These are phyloP conservation scores for Diaporthe caulivora DNA, from an alignment of 2,329 filamentous ascomycete genomes.

Conservation along the genomic window DNA sequence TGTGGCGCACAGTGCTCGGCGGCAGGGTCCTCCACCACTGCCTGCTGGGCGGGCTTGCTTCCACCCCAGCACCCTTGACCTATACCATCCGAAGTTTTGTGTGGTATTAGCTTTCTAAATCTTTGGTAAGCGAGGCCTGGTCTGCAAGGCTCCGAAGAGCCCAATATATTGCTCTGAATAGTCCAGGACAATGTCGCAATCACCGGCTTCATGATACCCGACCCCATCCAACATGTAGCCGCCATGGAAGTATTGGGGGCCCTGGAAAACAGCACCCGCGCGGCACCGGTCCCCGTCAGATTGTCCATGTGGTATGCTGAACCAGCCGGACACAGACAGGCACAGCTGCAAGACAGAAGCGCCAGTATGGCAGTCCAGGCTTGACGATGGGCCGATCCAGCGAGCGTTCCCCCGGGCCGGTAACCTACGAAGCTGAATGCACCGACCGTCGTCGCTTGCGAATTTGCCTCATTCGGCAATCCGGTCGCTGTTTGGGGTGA, in stretches of 20 bases:
- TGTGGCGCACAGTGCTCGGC: slow-evolving; percentile 35
- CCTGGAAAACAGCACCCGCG: slow-evolving; percentile 2
- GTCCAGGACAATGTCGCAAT: neutral
- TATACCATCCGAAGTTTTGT: slow-evolving; percentile 19
- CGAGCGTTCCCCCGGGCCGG: neutral
- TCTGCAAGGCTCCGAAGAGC: slow-evolving; percentile 7
- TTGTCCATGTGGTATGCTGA: slow-evolving; percentile 1
- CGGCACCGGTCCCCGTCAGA: slow-evolving; percentile 2
- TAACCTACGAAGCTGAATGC: neutral
- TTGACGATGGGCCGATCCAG: neutral
- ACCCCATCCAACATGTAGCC: slow-evolving; percentile 3
- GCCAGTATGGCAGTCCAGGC: neutral
- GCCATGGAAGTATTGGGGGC: neutral
- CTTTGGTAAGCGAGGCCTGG: slow-evolving; percentile 28
- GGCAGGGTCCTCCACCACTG: slow-evolving; percentile 9
- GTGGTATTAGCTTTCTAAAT: slow-evolving; percentile 27
- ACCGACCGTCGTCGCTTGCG: neutral
- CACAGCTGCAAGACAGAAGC: neutral
- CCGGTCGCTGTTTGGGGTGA: slow-evolving; percentile 25
- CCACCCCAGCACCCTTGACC: slow-evolving; percentile 29
- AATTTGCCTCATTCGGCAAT: slow-evolving; percentile 34
- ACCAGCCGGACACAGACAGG: neutral
- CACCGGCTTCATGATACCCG: neutral
- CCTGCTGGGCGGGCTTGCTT: slow-evolving; percentile 1
- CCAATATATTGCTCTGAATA: neutral